These are phyloP conservation scores for Metschnikowia shivogae DNA, from an alignment of 805 yeast genomes.

Conservation along the genomic window DNA sequence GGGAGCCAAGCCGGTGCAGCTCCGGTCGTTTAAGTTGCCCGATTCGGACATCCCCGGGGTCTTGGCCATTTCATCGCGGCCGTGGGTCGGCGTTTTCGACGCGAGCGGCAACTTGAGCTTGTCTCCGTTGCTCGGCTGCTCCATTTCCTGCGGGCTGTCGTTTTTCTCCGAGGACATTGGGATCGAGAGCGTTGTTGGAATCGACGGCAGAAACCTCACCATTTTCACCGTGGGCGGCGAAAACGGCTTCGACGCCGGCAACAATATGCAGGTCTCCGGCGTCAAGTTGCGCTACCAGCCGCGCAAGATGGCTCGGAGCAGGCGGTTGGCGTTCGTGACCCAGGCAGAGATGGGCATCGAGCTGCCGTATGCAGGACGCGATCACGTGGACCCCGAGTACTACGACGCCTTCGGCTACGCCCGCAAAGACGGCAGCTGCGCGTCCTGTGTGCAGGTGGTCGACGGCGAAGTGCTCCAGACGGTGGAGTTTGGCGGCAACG, in stretches of 20 bases:
- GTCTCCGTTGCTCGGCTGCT: slow-evolving; percentile 44
- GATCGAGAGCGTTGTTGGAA: slow-evolving; percentile 61
- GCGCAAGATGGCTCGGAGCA: slow-evolving; percentile 28
- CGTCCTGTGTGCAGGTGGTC: slow-evolving; percentile 52
- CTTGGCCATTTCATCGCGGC: slow-evolving; percentile 48
- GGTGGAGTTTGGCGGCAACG: slow-evolving; percentile 41
- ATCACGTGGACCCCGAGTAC: slow-evolving; percentile 30
- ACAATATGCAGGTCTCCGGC: slow-evolving; percentile 27
- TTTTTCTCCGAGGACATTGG: slow-evolving; percentile 61
- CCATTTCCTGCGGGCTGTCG: slow-evolving; percentile 44
- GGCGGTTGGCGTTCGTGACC: slow-evolving; percentile 34
- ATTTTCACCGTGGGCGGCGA: slow-evolving; percentile 52
- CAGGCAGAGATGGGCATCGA: slow-evolving; percentile 42
- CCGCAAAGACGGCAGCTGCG: slow-evolving; percentile 33
- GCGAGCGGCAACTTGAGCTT: slow-evolving; percentile 34
- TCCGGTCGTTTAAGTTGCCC: slow-evolving; percentile 35
- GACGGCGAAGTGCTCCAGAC: slow-evolving; percentile 39
- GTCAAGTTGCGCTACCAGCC: slow-evolving; percentile 51
- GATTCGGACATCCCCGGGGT: slow-evolving; percentile 28
- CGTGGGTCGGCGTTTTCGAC: slow-evolving; percentile 52
- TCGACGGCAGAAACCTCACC: slow-evolving; percentile 46
- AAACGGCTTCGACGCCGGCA: slow-evolving; percentile 22
- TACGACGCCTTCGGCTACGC: slow-evolving; percentile 46
- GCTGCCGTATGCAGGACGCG: slow-evolving; percentile 24
- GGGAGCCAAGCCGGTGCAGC: slow-evolving; percentile 61